Conservation (phyloP, 2,329 filamentous ascomycete genomes). For the Microsporum ferrugineum region DNA sequence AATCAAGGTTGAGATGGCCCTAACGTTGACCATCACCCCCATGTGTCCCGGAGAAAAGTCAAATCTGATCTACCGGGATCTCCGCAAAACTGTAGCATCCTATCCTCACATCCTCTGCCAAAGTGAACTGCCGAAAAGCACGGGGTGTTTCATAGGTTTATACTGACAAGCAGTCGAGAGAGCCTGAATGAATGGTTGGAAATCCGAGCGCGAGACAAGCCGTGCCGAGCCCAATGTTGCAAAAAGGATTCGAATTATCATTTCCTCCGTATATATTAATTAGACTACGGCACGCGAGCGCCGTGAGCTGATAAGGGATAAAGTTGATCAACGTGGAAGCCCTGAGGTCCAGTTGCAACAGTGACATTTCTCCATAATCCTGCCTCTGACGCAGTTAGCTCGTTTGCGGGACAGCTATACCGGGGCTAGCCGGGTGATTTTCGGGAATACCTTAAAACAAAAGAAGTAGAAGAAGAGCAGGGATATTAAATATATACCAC, state of each 20-base stretch:
- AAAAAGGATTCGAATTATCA: not conserved
- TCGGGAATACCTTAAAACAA: not conserved
- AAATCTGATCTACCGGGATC: slow-evolving; percentile 2
- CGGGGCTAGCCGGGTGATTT: slow-evolving; percentile 3
- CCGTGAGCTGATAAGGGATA: not conserved
- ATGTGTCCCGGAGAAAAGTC: slow-evolving; percentile 2
- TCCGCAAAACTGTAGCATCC: not conserved
- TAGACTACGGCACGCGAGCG: slow-evolving; percentile 4
- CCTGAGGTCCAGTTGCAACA: slow-evolving; percentile 3
- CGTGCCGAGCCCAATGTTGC: not conserved
- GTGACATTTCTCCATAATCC: not conserved
- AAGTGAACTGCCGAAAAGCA: not conserved
- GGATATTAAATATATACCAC: not conserved
- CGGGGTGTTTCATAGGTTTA: not conserved
- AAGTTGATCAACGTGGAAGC: slow-evolving; percentile 4
- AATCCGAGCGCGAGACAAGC: not conserved
- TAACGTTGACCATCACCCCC: not conserved
- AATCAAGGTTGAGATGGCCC: slow-evolving; percentile 1
- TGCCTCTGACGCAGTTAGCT: not conserved
- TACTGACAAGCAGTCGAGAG: not conserved
- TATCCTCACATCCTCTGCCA: not conserved
- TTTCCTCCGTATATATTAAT: not conserved
- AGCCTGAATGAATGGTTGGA: not conserved
- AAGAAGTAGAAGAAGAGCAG: not conserved
- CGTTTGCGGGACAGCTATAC: slow-evolving; percentile 1